Base-by-base conservation (phyloP, 352 stramenopile species). In the Phytophthora sp. region DNA sequence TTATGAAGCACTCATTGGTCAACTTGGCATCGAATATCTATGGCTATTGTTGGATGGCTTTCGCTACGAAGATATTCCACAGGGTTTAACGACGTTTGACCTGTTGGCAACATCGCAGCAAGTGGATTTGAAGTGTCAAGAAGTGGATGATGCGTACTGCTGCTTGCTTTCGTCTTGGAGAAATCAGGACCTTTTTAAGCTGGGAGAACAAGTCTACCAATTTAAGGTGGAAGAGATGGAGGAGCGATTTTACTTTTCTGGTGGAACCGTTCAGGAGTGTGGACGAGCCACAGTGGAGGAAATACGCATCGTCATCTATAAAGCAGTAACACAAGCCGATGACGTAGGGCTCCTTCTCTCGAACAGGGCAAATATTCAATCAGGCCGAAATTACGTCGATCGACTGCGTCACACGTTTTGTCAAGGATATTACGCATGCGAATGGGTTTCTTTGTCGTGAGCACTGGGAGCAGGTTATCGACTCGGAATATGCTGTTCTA, bases 61-160 rank as follows among this genome's bases (percentile, higher is more conserved):
- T n/a, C n/a, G n/a, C n/a, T n/a, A n/a, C n/a, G n/a, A n/a, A n/a
- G n/a, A n/a, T n/a, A n/a, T n/a, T n/a, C n/a, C n/a, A n/a, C n/a
- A n/a, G n/a, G n/a, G n/a, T n/a, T n/a, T n/a, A 23, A 3, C 1
- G n/a, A 72, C 47, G 26, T 77, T 74, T 27, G 62, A 50, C 2
- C 3, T 77, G 44, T 21, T 74, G 38, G 41, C 54, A 11, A 74
- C 65, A 13, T 74, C 65, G n/a, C 58, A 74, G 55, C 47, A 58
- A 54, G 55, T 71, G 24, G 9, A 47, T 52, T 7, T 71, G 6
- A 71, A 51, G 23, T 57, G 38, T 12, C 23, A 47, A 57, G 55
- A 65, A n/a, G 38, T 12, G 11, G 5, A 16, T 46, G 12, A 47
- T 52, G 30, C 54, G 16, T 65, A 71, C 24, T 61, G 54, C 18